Conservation (phyloP, 306 rosid genomes). For the Ochetophila trinervis region DNA sequence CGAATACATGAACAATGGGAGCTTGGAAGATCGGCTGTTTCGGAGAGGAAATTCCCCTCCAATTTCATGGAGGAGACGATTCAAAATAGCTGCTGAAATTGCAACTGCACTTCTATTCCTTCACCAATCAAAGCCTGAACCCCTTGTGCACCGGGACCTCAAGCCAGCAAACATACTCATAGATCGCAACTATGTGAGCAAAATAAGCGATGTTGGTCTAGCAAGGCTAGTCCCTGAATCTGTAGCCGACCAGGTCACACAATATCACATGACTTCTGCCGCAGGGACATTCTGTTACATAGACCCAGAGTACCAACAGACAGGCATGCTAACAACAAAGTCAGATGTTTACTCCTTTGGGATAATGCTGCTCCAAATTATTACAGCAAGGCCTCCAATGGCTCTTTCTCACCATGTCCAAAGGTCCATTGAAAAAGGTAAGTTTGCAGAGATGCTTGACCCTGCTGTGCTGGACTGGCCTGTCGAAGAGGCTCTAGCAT, state of each 20-base stretch:
- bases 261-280: conserved; percentile 83
- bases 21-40: conserved; percentile 78
- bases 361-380: conserved; percentile 72
- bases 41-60: conserved; percentile 61
- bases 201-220: conserved; percentile 85
- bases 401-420: conserved; percentile 76
- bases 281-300: conserved; percentile 98
- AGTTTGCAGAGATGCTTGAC: conserved; percentile 60
- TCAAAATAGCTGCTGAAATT: conserved; percentile 79
- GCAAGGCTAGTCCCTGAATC: conserved; percentile 85
- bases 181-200: conserved; percentile 75
- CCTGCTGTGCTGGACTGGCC: conserved; percentile 83
- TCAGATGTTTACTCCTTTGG: conserved; percentile 90
- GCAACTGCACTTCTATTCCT: conserved; percentile 87
- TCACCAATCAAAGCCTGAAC: conserved; percentile 95
- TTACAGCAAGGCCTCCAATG: conserved; percentile 93
- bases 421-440: conserved; percentile 62
- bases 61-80: conserved; percentile 67
- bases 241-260: conserved; percentile 72
- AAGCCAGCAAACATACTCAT: conserved; percentile 91
- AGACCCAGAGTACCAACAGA: conserved; percentile 95
- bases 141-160: conserved; percentile 91
- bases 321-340: conserved; percentile 72
- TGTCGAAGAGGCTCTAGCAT: conserved; percentile 56
- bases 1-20: conserved; percentile 84